These are phyloP conservation scores for Trichoderma sp. DNA, from an alignment of 2,329 filamentous ascomycete species.

Conservation along the genomic window DNA sequence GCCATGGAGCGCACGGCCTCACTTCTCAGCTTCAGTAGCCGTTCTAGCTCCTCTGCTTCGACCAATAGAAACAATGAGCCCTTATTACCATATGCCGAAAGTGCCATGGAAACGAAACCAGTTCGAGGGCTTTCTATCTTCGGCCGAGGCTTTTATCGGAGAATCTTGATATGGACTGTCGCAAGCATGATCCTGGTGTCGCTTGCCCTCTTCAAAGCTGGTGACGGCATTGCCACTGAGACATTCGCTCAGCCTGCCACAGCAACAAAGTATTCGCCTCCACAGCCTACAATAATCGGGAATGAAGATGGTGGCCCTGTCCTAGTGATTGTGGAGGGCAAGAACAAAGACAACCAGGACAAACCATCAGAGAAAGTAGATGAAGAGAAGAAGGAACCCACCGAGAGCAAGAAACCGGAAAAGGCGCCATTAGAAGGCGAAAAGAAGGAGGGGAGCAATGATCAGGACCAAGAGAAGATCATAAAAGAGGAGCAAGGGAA, in stretches of 20 bases:
- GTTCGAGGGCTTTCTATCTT: slow-evolving; percentile 49
- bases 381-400: background rate
- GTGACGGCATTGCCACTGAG: slow-evolving; percentile 29
- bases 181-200: slow-evolving; percentile 45
- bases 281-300: slow-evolving; percentile 20
- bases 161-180: slow-evolving; percentile 54
- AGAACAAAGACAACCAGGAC: slow-evolving; percentile 1
- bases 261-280: background rate
- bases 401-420: background rate
- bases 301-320: slow-evolving; percentile 16
- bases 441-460: background rate
- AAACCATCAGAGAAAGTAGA: background rate
- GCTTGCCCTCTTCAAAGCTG: slow-evolving; percentile 43
- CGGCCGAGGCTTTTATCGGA: slow-evolving; percentile 55
- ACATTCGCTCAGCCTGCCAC: slow-evolving; percentile 4
- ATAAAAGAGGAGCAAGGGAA: background rate
- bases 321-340: slow-evolving; percentile 20
- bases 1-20: slow-evolving; percentile 36
- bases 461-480: slow-evolving; percentile 26
- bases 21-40: slow-evolving; percentile 40
- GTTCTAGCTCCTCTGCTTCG: slow-evolving; percentile 38
- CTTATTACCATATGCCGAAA: slow-evolving; percentile 39
- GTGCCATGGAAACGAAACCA: slow-evolving; percentile 40
- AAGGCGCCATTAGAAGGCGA: background rate
- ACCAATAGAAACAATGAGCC: slow-evolving; percentile 37